A percentile compares a stretch with the other conserved stretches of the same genome.
These are phyloP conservation scores for Viridothelium virens DNA, from an alignment of 495 filamentous ascomycete species.

Conservation along the genomic window DNA sequence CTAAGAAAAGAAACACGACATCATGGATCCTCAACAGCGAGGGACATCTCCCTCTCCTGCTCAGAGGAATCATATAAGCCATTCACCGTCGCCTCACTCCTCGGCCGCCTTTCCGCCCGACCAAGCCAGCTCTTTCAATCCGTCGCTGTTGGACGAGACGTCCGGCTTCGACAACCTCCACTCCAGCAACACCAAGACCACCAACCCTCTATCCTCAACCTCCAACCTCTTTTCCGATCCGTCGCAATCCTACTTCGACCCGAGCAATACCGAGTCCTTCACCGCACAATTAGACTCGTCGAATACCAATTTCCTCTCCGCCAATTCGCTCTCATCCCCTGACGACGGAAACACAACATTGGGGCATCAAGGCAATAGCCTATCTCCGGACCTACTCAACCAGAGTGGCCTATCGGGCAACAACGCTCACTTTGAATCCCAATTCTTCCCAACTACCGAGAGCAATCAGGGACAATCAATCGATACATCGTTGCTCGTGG, in stretches of 20 bases:
- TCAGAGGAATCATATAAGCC: slow-evolving; percentile 32
- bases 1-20: slow-evolving; percentile 19
- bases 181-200: slow-evolving; percentile 17
- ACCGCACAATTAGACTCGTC: slow-evolving; percentile 14
- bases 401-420: slow-evolving; percentile 21
- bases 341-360: slow-evolving; percentile 23
- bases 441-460: slow-evolving; percentile 26
- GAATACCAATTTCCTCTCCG: slow-evolving; percentile 11
- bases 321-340: slow-evolving; percentile 16
- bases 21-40: slow-evolving; percentile 31
- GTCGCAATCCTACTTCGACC: slow-evolving; percentile 15
- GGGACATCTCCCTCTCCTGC: slow-evolving; percentile 32
- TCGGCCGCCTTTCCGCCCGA: slow-evolving; percentile 22
- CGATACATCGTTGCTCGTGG: slow-evolving; percentile 29
- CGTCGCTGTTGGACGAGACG: slow-evolving; percentile 22
- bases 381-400: slow-evolving; percentile 26
- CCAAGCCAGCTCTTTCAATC: slow-evolving; percentile 24
- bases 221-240: slow-evolving; percentile 15
- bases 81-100: slow-evolving; percentile 33
- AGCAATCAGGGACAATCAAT: slow-evolving; percentile 29
- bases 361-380: slow-evolving; percentile 31
- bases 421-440: slow-evolving; percentile 25
- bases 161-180: slow-evolving; percentile 19
- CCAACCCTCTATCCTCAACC: slow-evolving; percentile 15
- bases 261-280: slow-evolving; percentile 15